Percentiles rank a stretch among this genome's conserved stretches.
phyloP scores from a whole-genome alignment of 2,329 filamentous ascomycete species.

The Fusarium brachygibbosum region DNA sequence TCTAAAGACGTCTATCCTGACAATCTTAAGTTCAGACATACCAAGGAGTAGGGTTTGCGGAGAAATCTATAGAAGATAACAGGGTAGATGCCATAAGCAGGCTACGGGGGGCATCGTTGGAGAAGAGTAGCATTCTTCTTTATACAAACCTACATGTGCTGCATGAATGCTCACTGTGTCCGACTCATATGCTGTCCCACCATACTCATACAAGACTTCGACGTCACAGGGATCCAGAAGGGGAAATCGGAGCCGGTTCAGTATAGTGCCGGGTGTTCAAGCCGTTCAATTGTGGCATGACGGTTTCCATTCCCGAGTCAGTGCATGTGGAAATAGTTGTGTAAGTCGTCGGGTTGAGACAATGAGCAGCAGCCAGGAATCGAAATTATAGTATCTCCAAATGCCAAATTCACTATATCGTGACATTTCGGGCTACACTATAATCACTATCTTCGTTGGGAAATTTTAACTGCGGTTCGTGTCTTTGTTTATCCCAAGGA shows the following conservation, averaged over 20 bases:
- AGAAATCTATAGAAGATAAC: not conserved
- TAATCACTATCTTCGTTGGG: not conserved
- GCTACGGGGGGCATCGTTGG: not conserved
- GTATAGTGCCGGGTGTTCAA: not conserved
- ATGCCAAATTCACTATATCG: not conserved
- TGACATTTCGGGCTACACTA: no score
- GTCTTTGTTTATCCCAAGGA: no score
- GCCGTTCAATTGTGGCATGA: not conserved
- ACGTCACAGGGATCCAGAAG: not conserved
- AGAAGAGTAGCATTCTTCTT: not conserved
- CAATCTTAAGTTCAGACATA: no score
- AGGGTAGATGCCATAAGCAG: not conserved
- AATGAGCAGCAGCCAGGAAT: not conserved
- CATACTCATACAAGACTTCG: no score
- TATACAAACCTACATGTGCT: not conserved
- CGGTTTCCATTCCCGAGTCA: constrained; percentile 24
- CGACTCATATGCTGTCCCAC: not conserved
- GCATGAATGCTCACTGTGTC: no score
- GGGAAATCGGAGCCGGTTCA: not conserved
- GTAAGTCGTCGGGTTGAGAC: constrained; percentile 7
- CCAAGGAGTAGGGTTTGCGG: no score
- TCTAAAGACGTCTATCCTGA: no score
- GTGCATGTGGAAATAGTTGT: not conserved
- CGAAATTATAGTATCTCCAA: not conserved
- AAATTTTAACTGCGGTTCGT: not conserved